These are phyloP conservation scores for Pseudogymnoascus sp. DNA, from an alignment of 2,329 filamentous ascomycete species.

Conservation along the genomic window DNA sequence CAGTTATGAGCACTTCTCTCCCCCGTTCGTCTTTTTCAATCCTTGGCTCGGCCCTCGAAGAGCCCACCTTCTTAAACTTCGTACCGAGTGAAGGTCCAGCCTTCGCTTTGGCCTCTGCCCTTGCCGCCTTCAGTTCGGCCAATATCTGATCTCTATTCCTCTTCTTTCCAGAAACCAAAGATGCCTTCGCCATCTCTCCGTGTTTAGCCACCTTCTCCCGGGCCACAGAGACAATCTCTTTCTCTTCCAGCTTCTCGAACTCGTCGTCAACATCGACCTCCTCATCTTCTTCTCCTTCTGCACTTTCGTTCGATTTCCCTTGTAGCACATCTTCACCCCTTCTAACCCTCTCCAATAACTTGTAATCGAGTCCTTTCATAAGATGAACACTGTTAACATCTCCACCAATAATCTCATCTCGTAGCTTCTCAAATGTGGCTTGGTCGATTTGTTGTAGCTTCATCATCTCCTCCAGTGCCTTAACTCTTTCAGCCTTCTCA, in stretches of 20 bases:
- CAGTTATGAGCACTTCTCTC: constrained; percentile 54
- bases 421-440: constrained; percentile 65
- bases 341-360: constrained; percentile 60
- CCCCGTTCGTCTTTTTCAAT: constrained; percentile 54
- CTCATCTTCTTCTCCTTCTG: constrained; percentile 16
- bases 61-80: constrained; percentile 57
- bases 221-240: constrained; percentile 43
- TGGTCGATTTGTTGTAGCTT: constrained; percentile 79
- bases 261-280: constrained; percentile 54
- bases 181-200: constrained; percentile 48
- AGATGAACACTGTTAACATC: constrained; percentile 74
- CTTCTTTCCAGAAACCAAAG: constrained; percentile 48
- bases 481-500: constrained; percentile 56
- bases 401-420: constrained; percentile 72
- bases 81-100: constrained; percentile 45
- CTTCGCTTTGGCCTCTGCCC: constrained; percentile 46
- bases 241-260: constrained; percentile 48
- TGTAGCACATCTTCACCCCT: constrained; percentile 56
- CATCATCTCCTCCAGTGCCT: constrained; percentile 70
- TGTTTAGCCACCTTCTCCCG: constrained; percentile 44
- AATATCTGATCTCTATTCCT: constrained; percentile 57
- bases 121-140: constrained; percentile 55
- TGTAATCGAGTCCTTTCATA: constrained; percentile 85
- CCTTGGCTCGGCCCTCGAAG: constrained; percentile 43
- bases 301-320: constrained; percentile 21